Base-by-base conservation (phyloP, 805 yeast genomes). In the Hanseniaspora pseudoguilliermondii region DNA sequence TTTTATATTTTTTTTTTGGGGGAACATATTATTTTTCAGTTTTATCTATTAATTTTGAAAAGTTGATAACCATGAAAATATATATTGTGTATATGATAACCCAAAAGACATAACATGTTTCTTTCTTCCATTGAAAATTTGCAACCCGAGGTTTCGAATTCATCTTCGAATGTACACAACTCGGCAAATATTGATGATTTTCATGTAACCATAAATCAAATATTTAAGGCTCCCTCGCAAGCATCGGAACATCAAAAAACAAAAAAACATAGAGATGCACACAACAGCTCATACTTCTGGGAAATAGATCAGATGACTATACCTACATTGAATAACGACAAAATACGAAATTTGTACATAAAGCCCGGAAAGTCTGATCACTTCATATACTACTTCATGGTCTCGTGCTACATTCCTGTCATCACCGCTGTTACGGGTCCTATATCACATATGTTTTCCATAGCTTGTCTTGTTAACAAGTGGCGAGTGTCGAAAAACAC, bases 361-460 rank as follows among this genome's bases (percentile, higher is more conserved):
- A 56, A 49, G 15, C 53, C 49, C 10, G 58, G 53, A 23, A 50
- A 47, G 40, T 56, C 49, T 8, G 23, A 16, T 32, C 46, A 43
- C 9, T 57, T 42, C 29, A 47, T 47, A 36, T 38, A 52, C n/a
- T 86, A 95, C 93, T 84, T 83, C 60, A 62, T 76, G 15, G 67
- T 83, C 0, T 81, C 90, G 3, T 76, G 84, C 2, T 81, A 82
- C 60, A 75, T 86, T 60, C 96, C 96, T 0, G 74, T 87, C 27
- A 65, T 83, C 8, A 81, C 90, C 0, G 88, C 91, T 5, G 84
- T 91, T 60, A 62, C 82, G 39, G 95, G 93, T 0, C 95, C 95
- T 0, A 62, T 87, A 29, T 82, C 91, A 7, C 86, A 86, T 61
- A 76, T 85, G 74, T 75, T 81, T 43, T 83, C 91, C 0, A 72